Percentiles rank a stretch among this genome's conserved stretches.
These are phyloP conservation scores for Collybiopsis luxurians DNA, from an alignment of 768 basidiomycete genomes.

Conservation along the genomic window DNA sequence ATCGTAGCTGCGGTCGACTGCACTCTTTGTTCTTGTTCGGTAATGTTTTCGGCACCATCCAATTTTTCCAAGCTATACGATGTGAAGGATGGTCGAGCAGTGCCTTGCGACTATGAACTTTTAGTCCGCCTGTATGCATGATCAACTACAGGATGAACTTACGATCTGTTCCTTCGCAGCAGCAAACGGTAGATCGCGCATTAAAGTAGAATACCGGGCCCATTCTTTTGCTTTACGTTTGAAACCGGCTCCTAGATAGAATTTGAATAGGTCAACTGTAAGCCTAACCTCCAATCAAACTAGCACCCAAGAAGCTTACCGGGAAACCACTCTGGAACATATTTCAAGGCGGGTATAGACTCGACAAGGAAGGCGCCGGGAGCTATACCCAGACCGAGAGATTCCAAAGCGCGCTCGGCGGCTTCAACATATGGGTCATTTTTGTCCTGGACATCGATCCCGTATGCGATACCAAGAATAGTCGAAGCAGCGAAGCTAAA, in stretches of 20 bases:
- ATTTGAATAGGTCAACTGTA: conserved; percentile 10
- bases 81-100: conserved; percentile 18
- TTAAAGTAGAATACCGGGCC: conserved; percentile 8
- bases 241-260: conserved; percentile 29
- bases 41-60: conserved; percentile 11
- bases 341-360: conserved; percentile 19
- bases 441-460: conserved; percentile 18
- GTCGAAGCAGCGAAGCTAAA: conserved; percentile 21
- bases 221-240: conserved; percentile 23
- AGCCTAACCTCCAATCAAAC: neutral
- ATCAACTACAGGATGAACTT: neutral
- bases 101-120: conserved; percentile 16
- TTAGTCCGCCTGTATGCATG: neutral
- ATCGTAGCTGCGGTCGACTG: conserved; percentile 22
- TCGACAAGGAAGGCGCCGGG: conserved; percentile 19
- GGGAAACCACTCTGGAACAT: conserved; percentile 27
- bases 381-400: conserved; percentile 12
- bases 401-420: conserved; percentile 14
- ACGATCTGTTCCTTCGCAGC: conserved; percentile 13
- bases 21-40: conserved; percentile 17
- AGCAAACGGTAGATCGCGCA: conserved; percentile 13
- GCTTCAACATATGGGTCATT: conserved; percentile 22
- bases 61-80: conserved; percentile 17
- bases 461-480: conserved; percentile 23
- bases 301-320: conserved; percentile 6